Evolutionary conservation across 805 yeast genomes (phyloP).

Genomic region (Pichia sporocuriosa): DNA sequence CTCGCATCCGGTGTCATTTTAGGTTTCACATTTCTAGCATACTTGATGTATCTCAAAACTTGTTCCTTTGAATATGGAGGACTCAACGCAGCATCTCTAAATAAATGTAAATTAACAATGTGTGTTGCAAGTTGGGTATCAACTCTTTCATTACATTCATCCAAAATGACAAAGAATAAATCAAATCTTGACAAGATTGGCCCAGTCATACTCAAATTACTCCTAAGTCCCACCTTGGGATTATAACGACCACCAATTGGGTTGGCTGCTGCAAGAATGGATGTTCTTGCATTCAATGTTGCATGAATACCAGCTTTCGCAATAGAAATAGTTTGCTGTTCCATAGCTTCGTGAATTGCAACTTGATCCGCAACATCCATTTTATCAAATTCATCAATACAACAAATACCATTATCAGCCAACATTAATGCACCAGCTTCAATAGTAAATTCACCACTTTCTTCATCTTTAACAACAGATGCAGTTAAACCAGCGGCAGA

Average conservation of each 20-base stretch:
- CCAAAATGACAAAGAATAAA: constrained; percentile 86
- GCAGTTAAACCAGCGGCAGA: constrained; percentile 99
- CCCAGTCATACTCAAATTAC: constrained; percentile 91
- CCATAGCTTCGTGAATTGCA: constrained; percentile 99
- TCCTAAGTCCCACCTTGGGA: constrained; percentile 72
- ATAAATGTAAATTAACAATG: constrained; percentile 88
- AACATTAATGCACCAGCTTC: constrained; percentile 99
- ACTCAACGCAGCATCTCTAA: constrained; percentile 78
- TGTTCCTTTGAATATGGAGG: constrained; percentile 90
- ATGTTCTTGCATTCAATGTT: constrained; percentile 91
- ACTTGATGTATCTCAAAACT: constrained; percentile 78
- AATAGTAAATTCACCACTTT: constrained; percentile 92
- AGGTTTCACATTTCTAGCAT: constrained; percentile 91
- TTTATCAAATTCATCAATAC: constrained; percentile 97
- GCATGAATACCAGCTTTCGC: constrained; percentile 99
- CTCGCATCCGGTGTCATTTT: constrained; percentile 77
- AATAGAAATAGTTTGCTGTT: constrained; percentile 96
- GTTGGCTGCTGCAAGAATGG: constrained; percentile 97
- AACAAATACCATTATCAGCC: constrained; percentile 97
- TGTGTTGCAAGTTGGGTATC: constrained; percentile 89
- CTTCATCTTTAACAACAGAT: constrained; percentile 95
- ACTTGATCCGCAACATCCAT: constrained; percentile 96
- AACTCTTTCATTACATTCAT: constrained; percentile 86
- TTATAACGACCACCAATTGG: constrained; percentile 97
- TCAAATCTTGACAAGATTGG: constrained; percentile 99